phyloP scores from a whole-genome alignment of 1,284 basidiomycete genomes.

The Fomitopsis betulina region DNA sequence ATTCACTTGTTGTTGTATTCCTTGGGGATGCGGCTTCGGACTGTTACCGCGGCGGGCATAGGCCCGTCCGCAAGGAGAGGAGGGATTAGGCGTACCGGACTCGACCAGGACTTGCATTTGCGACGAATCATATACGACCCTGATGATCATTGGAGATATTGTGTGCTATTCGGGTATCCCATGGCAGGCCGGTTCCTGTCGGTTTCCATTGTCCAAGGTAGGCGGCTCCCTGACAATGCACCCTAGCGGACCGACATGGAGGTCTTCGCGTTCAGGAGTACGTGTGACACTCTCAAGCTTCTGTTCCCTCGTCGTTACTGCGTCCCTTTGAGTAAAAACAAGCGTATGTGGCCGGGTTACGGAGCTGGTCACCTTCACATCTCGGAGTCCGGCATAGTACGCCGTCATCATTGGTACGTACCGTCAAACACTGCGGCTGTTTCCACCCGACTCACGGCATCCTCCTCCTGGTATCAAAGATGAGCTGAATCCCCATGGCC shows the following conservation, averaged over 20 bases:
- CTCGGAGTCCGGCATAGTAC: no score
- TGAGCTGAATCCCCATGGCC: no score
- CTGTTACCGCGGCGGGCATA: background rate
- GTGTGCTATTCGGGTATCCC: background rate
- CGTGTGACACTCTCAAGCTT: background rate
- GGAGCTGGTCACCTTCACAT: no score
- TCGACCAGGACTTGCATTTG: slow-evolving; percentile 1
- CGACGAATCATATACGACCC: slow-evolving; percentile 1
- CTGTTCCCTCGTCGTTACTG: background rate
- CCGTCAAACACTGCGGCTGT: no score
- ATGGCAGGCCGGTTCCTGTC: background rate
- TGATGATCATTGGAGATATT: background rate
- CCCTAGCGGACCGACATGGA: background rate
- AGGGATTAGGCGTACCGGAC: background rate
- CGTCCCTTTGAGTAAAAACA: background rate
- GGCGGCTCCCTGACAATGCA: background rate
- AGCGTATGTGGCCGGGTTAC: background rate
- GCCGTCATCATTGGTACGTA: no score
- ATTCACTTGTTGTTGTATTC: background rate
- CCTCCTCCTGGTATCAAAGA: no score
- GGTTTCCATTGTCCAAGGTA: background rate
- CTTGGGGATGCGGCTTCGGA: background rate
- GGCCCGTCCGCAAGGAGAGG: background rate
- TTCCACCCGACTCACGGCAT: no score
- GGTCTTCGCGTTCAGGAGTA: background rate